Conservation (phyloP, 441 rosid species). For the Adansonia rubrostipa region DNA sequence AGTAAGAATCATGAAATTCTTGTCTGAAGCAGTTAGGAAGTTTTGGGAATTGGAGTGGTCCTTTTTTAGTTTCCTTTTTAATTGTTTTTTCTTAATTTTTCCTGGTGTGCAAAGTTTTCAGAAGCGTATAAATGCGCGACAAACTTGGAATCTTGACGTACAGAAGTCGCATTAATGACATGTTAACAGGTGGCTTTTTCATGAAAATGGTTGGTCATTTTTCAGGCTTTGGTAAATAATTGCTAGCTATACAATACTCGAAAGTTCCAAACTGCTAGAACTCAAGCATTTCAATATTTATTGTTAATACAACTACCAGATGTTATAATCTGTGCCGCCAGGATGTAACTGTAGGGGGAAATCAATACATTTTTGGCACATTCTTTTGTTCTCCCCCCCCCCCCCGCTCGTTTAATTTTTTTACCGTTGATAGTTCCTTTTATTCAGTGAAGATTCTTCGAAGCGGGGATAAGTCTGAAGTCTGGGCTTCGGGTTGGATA, state of each 20-base stretch:
- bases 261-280: not conserved
- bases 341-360: not conserved
- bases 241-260: not conserved
- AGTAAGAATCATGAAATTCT: constrained; percentile 9
- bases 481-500: not conserved
- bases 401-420: too few relatives aligned
- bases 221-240: not conserved
- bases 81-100: not conserved
- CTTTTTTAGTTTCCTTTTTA: not conserved
- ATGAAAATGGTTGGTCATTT: not conserved
- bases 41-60: not conserved
- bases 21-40: not conserved
- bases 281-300: not conserved
- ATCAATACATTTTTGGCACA: not conserved
- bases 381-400: not conserved
- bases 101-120: not conserved
- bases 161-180: constrained; percentile 34
- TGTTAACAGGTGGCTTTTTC: not conserved
- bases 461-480: not conserved
- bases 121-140: not conserved
- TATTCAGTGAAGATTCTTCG: not conserved
- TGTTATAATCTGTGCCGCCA: not conserved
- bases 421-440: not conserved
- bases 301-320: not conserved
- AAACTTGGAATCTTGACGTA: constrained; percentile 7